Evolutionary conservation across 2,329 filamentous ascomycete genomes (phyloP), one percentile per base, ranked within the genome.

Genomic region (Colletotrichum sp.): DNA sequence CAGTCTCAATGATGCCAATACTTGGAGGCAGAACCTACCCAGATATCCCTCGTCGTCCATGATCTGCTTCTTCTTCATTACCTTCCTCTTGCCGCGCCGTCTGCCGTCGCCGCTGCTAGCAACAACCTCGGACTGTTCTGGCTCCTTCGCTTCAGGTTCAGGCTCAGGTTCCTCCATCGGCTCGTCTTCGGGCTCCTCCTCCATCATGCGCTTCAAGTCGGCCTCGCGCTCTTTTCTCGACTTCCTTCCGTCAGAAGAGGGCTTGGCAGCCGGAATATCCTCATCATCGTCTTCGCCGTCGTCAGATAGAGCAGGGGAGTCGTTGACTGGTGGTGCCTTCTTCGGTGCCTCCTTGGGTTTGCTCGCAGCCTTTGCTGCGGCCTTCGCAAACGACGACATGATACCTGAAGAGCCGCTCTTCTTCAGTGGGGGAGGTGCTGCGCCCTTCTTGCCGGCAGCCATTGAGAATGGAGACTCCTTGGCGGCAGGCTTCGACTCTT

Each of bases 21-120:
- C 8, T 58, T 16, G 29, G 4, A 16, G 24, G 38, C 18, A 72
- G 38, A 16, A 84, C 91, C 83, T 87, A 96, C 94, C 94, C 74
- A 98, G 89, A 82, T 97, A 98, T 8, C 96, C 96, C 76, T 98
- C 93, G 64, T 96, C 95, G 77, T 98, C 96, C 82, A 95, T 93
- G 69, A 93, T 90, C 58, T 93, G 95, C 86, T 93, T 94, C 87
- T 97, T 98, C 84, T 94, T 95, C 90, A 94, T 95, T 9, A 98
- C 90, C 78, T 93, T 91, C 77, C 96, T 90, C 81, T 91, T 93
- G 36, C 95, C 95, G 76, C 95, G 91, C 73, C 94, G 89, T 51
- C 95, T 90, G 0, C 93, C 94, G 72, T 86, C 80, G n/a, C 79
- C 80, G 7, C 80, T 82, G 70, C 89, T 90, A 2, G 88, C 89